Conservation (phyloP, 164 flowering plant species). For the Nymphaea thermarum region DNA sequence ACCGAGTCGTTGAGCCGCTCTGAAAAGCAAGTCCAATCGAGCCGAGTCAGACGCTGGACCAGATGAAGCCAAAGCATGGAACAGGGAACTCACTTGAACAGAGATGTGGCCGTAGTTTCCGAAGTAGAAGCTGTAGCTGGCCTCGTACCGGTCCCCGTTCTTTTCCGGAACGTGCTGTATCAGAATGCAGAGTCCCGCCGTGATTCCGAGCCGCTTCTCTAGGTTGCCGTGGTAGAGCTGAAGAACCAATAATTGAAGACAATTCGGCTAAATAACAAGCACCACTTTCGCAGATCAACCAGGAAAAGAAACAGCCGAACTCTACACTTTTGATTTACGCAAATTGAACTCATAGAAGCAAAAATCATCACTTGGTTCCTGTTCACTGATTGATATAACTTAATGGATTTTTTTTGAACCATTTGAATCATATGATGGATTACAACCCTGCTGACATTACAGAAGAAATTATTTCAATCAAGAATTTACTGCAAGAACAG, state of each 20-base stretch:
- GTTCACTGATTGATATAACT: no score
- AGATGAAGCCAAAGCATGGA: neutral
- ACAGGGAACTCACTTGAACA: constrained; percentile 11
- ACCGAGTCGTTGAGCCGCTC: no score
- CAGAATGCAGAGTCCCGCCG: constrained; percentile 46
- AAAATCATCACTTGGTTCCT: neutral
- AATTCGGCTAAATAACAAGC: neutral
- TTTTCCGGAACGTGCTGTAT: constrained; percentile 52
- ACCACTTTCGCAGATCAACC: neutral
- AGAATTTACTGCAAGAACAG: no score
- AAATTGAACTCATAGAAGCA: neutral
- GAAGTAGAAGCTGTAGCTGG: constrained; percentile 63
- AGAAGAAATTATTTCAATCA: no score
- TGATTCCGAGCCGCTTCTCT: constrained; percentile 48
- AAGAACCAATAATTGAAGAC: neutral
- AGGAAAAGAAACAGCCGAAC: neutral
- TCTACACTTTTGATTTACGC: no score
- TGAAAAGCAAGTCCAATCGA: no score
- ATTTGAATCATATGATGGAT: no score
- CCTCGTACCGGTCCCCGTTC: constrained; percentile 63
- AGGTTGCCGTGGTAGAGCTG: constrained; percentile 50
- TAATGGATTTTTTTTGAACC: no score
- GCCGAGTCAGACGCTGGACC: no score
- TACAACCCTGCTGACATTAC: no score
- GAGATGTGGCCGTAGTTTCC: constrained; percentile 67